These are phyloP conservation scores for Sordariomycetes sp. DNA, from an alignment of 2,329 filamentous ascomycete genomes.

Conservation along the genomic window DNA sequence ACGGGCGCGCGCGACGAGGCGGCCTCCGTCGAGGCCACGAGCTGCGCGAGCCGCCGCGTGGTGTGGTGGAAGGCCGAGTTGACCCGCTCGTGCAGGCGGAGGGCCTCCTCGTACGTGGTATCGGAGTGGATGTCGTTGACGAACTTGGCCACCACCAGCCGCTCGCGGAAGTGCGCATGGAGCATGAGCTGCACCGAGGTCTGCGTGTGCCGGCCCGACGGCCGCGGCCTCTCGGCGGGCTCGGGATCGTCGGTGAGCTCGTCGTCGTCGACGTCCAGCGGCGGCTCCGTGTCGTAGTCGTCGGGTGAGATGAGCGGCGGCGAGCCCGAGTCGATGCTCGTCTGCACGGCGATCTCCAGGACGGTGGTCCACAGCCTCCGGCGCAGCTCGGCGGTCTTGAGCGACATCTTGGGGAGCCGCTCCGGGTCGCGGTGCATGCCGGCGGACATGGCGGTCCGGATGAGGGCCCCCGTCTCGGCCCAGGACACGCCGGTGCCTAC, in stretches of 20 bases:
- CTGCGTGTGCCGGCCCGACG: constrained; percentile 22
- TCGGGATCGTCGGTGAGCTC: constrained; percentile 19
- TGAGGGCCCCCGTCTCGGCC: constrained; percentile 30
- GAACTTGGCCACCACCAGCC: constrained; percentile 28
- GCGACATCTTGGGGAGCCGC: constrained; percentile 20
- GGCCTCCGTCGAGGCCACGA: constrained; percentile 1
- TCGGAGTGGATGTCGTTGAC: constrained; percentile 29
- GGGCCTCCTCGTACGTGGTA: constrained; percentile 28
- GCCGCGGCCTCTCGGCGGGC: background rate
- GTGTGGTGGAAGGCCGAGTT: constrained; percentile 29
- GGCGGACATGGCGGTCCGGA: constrained; percentile 36
- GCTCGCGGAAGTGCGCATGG: constrained; percentile 28
- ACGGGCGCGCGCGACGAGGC: background rate
- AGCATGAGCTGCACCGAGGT: constrained; percentile 28
- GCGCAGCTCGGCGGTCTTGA: constrained; percentile 30
- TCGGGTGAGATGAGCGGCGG: constrained; percentile 29
- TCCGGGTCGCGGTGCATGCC: constrained; percentile 38
- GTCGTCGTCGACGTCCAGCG: constrained; percentile 38
- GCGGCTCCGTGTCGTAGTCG: constrained; percentile 37
- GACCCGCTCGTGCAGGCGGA: constrained; percentile 31
- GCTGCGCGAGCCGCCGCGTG: constrained; percentile 18
- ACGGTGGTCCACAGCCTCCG: constrained; percentile 42
- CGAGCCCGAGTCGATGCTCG: constrained; percentile 32
- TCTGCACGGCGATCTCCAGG: constrained; percentile 33
- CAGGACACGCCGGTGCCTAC: constrained; percentile 34